Percentiles rank a stretch among this genome's conserved stretches.
Evolutionary conservation across 2,329 filamentous ascomycete species (phyloP).

Genomic region (Byssothecium circinans): DNA sequence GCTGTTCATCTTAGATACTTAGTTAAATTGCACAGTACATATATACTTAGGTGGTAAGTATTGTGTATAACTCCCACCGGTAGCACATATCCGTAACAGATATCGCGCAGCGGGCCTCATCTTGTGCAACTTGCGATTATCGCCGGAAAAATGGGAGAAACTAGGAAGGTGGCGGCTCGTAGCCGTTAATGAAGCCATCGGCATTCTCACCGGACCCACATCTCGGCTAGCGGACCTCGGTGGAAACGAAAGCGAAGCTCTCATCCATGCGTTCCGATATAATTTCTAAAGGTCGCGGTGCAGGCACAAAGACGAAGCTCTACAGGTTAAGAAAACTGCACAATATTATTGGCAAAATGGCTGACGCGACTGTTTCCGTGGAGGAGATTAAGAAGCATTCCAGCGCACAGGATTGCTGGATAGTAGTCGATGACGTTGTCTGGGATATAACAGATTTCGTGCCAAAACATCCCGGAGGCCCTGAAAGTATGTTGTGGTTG

Average conservation of each 20-base stretch:
- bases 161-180: not conserved
- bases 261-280: constrained; percentile 3
- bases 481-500: constrained; percentile 22
- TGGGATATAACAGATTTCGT: constrained; percentile 67
- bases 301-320: not conserved
- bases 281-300: not conserved
- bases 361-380: constrained; percentile 7
- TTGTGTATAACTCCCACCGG: not conserved
- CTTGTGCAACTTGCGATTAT: not conserved
- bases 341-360: not conserved
- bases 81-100: not conserved
- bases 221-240: not conserved
- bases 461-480: constrained; percentile 60
- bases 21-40: no score
- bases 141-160: not conserved
- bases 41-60: not conserved
- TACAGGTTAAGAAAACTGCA: not conserved
- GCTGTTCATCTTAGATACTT: not conserved
- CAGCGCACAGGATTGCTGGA: constrained; percentile 52
- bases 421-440: constrained; percentile 65
- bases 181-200: not conserved
- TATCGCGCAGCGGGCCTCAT: not conserved
- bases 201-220: constrained; percentile 3
- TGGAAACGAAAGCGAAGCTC: not conserved
- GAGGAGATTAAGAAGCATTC: constrained; percentile 19